Evolutionary conservation across 345 rosid species (phyloP).

Genomic region (Cochlearia excelsa): DNA sequence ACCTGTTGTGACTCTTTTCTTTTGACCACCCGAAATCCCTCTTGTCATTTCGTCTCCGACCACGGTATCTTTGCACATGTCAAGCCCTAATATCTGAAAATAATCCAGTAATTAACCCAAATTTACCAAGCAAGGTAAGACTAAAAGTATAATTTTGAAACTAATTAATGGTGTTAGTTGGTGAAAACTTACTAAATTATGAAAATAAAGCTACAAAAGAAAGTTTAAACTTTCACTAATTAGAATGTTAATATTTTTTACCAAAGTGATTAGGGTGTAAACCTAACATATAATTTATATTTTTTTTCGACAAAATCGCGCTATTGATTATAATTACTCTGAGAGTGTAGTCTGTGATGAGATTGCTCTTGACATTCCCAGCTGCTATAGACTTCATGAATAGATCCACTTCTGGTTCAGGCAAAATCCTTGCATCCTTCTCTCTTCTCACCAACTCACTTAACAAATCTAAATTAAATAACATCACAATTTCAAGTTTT

Average conservation of each 20-base stretch:
- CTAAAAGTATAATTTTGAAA: too few species aligned
- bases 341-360: slow-evolving; percentile 85
- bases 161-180: too few species aligned
- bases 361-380: slow-evolving; percentile 67
- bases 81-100: slow-evolving; percentile 74
- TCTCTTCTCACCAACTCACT: slow-evolving; percentile 46
- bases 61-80: slow-evolving; percentile 75
- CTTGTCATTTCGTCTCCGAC: slow-evolving; percentile 80
- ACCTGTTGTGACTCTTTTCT: slow-evolving; percentile 87
- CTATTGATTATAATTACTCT: slow-evolving; percentile 10
- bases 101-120: background rate
- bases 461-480: slow-evolving; percentile 54
- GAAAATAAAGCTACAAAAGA: too few species aligned
- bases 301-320: too few species aligned
- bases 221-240: too few species aligned
- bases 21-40: slow-evolving; percentile 92
- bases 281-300: too few species aligned
- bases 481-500: background rate
- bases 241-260: too few species aligned
- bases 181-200: too few species aligned
- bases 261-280: too few species aligned
- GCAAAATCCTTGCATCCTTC: slow-evolving; percentile 64
- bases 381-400: slow-evolving; percentile 92
- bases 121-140: too few species aligned
- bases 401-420: slow-evolving; percentile 75